These are phyloP conservation scores for Pleurotus djamor DNA, from an alignment of 768 basidiomycete species.

Conservation along the genomic window DNA sequence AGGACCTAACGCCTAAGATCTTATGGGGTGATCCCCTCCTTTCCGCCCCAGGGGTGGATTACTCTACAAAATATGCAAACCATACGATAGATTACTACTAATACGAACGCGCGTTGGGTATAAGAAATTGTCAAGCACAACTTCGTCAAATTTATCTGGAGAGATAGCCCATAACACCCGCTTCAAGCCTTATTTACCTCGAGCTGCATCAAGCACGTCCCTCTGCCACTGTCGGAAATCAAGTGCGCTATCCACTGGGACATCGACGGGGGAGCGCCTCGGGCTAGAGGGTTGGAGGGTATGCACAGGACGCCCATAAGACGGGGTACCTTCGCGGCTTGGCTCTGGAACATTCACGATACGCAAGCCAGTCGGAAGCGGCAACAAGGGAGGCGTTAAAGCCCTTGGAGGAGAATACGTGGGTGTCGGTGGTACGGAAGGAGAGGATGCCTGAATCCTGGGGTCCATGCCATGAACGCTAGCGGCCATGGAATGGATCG, in stretches of 20 bases:
- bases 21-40: too few species aligned
- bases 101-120: too few species aligned
- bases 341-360: background rate
- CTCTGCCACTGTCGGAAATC: constrained; percentile 8
- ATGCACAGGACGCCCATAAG: too few species aligned
- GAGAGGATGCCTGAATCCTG: constrained; percentile 12
- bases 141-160: too few species aligned
- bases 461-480: constrained; percentile 8
- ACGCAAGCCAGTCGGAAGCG: background rate
- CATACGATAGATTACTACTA: too few species aligned
- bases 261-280: background rate
- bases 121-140: too few species aligned
- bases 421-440: constrained; percentile 19
- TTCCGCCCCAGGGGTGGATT: too few species aligned
- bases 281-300: background rate
- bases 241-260: background rate
- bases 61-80: too few species aligned
- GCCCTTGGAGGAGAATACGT: constrained; percentile 13
- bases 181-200: background rate
- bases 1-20: too few species aligned
- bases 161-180: background rate
- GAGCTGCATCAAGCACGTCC: constrained; percentile 9
- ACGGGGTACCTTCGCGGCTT: too few species aligned
- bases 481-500: constrained; percentile 13
- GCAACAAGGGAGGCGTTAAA: constrained; percentile 18